phyloP scores from a whole-genome alignment of 2,329 filamentous ascomycete species.

The Ramularia collo-cygni region DNA sequence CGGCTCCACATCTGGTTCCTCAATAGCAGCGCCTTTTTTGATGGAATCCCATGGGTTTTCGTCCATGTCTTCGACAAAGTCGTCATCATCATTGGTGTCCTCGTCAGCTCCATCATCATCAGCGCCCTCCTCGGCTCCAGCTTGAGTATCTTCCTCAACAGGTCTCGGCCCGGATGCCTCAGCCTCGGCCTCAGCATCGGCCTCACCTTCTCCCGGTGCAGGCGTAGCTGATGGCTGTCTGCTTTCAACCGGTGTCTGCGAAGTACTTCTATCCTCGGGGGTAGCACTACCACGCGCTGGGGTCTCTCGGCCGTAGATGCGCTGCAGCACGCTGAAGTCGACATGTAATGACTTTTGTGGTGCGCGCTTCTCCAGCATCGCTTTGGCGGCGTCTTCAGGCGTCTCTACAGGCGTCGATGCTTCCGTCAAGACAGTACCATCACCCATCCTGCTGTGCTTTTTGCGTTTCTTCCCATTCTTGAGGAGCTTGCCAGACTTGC shows the following conservation, averaged over 20 bases:
- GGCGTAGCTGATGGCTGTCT: conserved; percentile 9
- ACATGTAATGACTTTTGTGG: conserved; percentile 37
- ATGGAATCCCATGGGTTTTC: conserved; percentile 12
- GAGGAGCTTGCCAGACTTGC: conserved; percentile 28
- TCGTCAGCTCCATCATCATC: conserved; percentile 5
- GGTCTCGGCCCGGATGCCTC: background rate
- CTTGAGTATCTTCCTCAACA: conserved; percentile 4
- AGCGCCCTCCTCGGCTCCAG: conserved; percentile 5
- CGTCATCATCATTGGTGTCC: conserved; percentile 5
- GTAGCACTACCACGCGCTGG: conserved; percentile 14
- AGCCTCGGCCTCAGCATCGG: background rate
- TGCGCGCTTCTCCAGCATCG: conserved; percentile 41
- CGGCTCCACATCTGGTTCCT: background rate
- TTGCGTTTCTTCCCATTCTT: conserved; percentile 42
- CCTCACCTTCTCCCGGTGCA: background rate
- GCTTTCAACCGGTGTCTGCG: conserved; percentile 4
- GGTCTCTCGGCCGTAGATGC: conserved; percentile 30
- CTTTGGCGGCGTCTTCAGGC: conserved; percentile 39
- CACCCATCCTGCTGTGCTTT: conserved; percentile 36
- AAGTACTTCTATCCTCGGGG: conserved; percentile 7
- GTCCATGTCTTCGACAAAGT: conserved; percentile 14
- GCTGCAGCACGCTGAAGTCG: conserved; percentile 41
- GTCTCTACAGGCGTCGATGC: conserved; percentile 37
- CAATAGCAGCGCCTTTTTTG: background rate
- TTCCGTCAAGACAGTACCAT: conserved; percentile 36